A percentile compares a stretch with the other conserved stretches of the same genome.
These are phyloP conservation scores for Plenodomus biglobosus DNA, from an alignment of 2,329 filamentous ascomycete species.

Conservation along the genomic window DNA sequence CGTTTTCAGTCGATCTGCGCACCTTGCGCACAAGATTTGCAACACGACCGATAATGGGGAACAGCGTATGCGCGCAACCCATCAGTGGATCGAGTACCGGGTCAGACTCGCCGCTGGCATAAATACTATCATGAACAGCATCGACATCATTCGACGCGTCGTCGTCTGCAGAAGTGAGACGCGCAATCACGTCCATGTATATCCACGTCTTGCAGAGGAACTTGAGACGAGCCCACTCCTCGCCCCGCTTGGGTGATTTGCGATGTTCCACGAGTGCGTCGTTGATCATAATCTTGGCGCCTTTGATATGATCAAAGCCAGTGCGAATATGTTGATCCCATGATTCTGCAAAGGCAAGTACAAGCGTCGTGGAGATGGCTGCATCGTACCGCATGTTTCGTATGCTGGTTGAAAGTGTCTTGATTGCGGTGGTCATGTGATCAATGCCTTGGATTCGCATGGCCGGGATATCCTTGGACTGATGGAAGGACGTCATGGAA, in stretches of 20 bases:
- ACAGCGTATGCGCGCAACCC: slow-evolving; percentile 68
- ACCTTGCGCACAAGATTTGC: slow-evolving; percentile 67
- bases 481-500: slow-evolving; percentile 70
- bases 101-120: slow-evolving; percentile 41
- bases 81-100: slow-evolving; percentile 69
- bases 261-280: slow-evolving; percentile 57
- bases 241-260: slow-evolving; percentile 45
- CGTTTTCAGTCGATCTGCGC: slow-evolving; percentile 57
- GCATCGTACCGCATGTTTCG: slow-evolving; percentile 65
- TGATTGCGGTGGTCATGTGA: slow-evolving; percentile 67
- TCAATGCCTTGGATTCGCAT: slow-evolving; percentile 66
- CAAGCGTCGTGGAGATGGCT: slow-evolving; percentile 69
- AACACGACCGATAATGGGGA: slow-evolving; percentile 67
- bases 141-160: slow-evolving; percentile 59
- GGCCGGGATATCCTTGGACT: slow-evolving; percentile 58
- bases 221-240: slow-evolving; percentile 54
- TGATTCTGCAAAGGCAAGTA: slow-evolving; percentile 68
- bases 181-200: slow-evolving; percentile 72
- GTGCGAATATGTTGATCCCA: slow-evolving; percentile 71
- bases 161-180: slow-evolving; percentile 64
- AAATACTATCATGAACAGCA: slow-evolving; percentile 41
- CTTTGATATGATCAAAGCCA: slow-evolving; percentile 69
- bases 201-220: slow-evolving; percentile 73
- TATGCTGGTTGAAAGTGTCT: slow-evolving; percentile 61
- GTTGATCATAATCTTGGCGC: slow-evolving; percentile 65